Evolutionary conservation across 2,329 filamentous ascomycete species (phyloP).

Genomic region (Diplocarpon rosae): DNA sequence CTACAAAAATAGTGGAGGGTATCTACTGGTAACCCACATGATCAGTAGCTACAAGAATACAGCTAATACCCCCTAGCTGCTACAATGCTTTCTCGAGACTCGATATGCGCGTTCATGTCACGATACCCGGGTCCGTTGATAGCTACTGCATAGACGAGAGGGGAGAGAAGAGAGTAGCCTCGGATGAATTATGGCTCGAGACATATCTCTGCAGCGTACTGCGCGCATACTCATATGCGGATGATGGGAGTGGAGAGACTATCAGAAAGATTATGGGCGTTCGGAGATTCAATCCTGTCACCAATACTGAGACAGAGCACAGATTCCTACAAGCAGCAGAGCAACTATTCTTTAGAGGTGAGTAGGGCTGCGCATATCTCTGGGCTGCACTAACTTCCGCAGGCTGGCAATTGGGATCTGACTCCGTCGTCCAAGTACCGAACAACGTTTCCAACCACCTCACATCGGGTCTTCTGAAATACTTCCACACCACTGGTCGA

Average conservation of each 20-base stretch:
- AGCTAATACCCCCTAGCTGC: conserved; percentile 43
- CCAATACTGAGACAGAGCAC: conserved; percentile 96
- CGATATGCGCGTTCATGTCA: conserved; percentile 97
- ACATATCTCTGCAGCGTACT: conserved; percentile 94
- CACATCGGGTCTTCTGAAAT: conserved; percentile 84
- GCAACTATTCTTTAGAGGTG: conserved; percentile 86
- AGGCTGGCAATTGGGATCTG: conserved; percentile 94
- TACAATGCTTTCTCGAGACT: conserved; percentile 98
- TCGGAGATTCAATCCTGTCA: conserved; percentile 91
- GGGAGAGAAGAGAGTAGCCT: conserved; percentile 86
- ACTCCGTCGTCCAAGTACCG: conserved; percentile 93
- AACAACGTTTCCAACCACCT: conserved; percentile 95
- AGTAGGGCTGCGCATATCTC: conserved; percentile 5
- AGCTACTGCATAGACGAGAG: conserved; percentile 96
- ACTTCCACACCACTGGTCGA: conserved; percentile 89
- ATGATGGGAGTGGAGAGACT: conserved; percentile 85
- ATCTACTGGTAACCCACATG: conserved; percentile 66
- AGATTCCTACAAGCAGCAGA: conserved; percentile 91
- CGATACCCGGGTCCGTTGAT: conserved; percentile 91
- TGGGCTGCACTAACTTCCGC: conserved; percentile 12
- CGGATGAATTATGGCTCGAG: conserved; percentile 91
- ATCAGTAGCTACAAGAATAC: conserved; percentile 8
- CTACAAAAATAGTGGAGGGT: conserved; percentile 79
- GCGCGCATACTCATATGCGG: conserved; percentile 90
- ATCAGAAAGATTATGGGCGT: conserved; percentile 98